A percentile compares a stretch with the other conserved stretches of the same genome.
phyloP scores from a whole-genome alignment of 2,329 filamentous ascomycete species.

The Clonostachys rhizophaga region DNA sequence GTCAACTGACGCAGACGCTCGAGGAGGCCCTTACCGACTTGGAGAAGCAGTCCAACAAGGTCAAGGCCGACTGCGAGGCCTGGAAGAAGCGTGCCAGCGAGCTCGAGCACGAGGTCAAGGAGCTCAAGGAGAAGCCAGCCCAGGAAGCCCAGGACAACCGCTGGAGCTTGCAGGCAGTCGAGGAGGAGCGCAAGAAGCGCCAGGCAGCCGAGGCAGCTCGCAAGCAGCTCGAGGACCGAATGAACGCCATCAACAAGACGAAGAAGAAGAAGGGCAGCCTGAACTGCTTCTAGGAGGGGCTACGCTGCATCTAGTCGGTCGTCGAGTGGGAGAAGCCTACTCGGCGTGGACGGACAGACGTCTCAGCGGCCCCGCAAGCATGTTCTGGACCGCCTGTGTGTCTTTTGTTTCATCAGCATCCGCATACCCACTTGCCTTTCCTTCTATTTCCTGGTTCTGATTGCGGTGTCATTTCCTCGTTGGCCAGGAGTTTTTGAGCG shows the following conservation, averaged over 20 bases:
- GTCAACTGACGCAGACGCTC: conserved; percentile 89
- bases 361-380: no score
- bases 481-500: background rate
- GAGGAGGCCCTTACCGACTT: conserved; percentile 95
- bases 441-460: no score
- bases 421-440: no score
- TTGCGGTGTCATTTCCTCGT: no score
- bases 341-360: no score
- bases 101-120: conserved; percentile 68
- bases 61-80: conserved; percentile 82
- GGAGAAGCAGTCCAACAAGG: conserved; percentile 85
- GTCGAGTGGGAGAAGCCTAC: no score
- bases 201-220: conserved; percentile 85
- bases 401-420: no score
- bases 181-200: conserved; percentile 92
- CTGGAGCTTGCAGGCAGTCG: conserved; percentile 81
- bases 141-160: conserved; percentile 47
- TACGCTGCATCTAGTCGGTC: conserved; percentile 9
- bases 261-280: conserved; percentile 95
- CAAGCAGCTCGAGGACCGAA: conserved; percentile 87
- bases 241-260: conserved; percentile 82
- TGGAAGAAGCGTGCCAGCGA: conserved; percentile 84
- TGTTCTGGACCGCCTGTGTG: no score
- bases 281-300: conserved; percentile 80
- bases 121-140: conserved; percentile 48